Conservation (phyloP, 2,329 filamentous ascomycete species). For the Chalaropsis thielavioides region DNA sequence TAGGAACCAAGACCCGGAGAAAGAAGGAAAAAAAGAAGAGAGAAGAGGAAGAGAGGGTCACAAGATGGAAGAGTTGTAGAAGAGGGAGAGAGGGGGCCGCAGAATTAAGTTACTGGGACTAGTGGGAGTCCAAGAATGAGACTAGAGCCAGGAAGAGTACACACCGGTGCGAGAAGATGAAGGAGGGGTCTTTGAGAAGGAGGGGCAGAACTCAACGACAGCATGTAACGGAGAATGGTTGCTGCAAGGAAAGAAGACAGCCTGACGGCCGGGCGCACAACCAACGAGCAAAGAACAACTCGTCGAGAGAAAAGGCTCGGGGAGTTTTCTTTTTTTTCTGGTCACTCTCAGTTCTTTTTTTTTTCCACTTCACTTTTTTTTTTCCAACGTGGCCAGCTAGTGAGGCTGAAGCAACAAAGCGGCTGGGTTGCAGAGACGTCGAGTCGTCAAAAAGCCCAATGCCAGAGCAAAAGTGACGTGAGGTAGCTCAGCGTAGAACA, state of each 20-base stretch:
- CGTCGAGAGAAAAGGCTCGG: background rate
- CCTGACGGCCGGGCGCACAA: background rate
- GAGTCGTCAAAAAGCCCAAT: background rate
- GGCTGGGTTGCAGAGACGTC: slow-evolving; percentile 1
- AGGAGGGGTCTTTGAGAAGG: slow-evolving; percentile 13
- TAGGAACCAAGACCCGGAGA: slow-evolving; percentile 1
- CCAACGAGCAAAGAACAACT: background rate
- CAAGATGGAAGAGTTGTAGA: background rate
- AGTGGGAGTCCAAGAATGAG: background rate
- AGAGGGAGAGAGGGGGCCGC: background rate
- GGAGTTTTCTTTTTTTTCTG: background rate
- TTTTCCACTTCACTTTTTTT: background rate
- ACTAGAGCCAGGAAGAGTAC: slow-evolving; percentile 12
- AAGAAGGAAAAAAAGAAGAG: slow-evolving; percentile 3
- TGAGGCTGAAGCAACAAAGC: background rate
- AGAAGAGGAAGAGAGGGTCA: background rate
- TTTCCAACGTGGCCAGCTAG: background rate
- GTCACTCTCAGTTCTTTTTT: background rate
- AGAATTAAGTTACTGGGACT: slow-evolving; percentile 3
- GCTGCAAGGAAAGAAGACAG: background rate
- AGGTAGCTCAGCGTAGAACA: background rate
- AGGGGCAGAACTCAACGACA: slow-evolving; percentile 7
- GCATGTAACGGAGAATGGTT: background rate
- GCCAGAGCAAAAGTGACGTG: slow-evolving; percentile 4
- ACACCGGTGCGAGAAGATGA: slow-evolving; percentile 11